Evolutionary conservation across 352 stramenopile genomes (phyloP).

Genomic region (Aphanomyces cochlioides): DNA sequence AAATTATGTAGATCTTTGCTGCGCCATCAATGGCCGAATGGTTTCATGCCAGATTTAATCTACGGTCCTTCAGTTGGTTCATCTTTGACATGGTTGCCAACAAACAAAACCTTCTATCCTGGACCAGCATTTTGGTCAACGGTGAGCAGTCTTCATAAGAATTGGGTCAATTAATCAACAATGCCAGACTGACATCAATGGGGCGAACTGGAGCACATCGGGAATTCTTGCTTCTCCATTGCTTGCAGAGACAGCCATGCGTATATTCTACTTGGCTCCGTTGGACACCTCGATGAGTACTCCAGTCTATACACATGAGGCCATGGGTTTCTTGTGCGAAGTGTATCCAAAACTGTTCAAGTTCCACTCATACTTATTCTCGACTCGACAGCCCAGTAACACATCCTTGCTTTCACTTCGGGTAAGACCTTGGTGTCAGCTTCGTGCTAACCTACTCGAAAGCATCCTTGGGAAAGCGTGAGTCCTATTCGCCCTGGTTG

Average conservation of each 20-base stretch:
- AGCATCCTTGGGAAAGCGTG: conserved; percentile 87
- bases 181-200: no score
- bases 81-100: conserved; percentile 48
- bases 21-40: conserved; percentile 50
- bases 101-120: conserved; percentile 72
- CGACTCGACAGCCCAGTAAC: conserved; percentile 7
- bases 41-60: conserved; percentile 62
- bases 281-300: conserved; percentile 68
- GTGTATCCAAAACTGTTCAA: conserved; percentile 58
- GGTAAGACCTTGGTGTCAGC: conserved; percentile 7
- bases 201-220: conserved; percentile 34
- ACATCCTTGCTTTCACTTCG: conserved; percentile 20
- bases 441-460: background rate
- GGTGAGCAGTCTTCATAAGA: no score
- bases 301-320: conserved; percentile 49
- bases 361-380: conserved; percentile 48
- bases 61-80: conserved; percentile 69
- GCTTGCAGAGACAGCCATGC: conserved; percentile 69
- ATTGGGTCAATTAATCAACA: no score
- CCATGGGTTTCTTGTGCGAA: conserved; percentile 67
- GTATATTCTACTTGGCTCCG: conserved; percentile 77
- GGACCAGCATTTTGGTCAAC: conserved; percentile 64
- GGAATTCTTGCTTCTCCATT: conserved; percentile 67
- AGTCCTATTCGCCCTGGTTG: conserved; percentile 66
- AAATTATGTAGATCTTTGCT: conserved; percentile 43